Evolutionary conservation across 2,329 filamentous ascomycete species (phyloP).

Genomic region (Dactylellina sp.): DNA sequence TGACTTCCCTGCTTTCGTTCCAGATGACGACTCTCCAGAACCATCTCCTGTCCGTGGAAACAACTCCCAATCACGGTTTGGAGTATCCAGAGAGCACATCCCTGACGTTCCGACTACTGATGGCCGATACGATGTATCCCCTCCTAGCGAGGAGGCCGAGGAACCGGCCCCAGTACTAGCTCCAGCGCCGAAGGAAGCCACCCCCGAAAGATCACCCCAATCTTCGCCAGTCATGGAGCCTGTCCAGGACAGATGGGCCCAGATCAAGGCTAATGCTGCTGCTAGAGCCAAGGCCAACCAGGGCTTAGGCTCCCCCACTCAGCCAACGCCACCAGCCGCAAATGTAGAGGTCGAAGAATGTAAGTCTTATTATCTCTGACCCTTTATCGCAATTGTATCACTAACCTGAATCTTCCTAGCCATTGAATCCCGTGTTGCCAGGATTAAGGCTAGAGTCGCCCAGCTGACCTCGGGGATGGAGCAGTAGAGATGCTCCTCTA

Average conservation of each 20-base stretch:
- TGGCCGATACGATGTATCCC: slow-evolving; percentile 46
- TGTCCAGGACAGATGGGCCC: slow-evolving; percentile 86
- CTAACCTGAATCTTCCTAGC: slow-evolving; percentile 69
- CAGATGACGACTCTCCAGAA: slow-evolving; percentile 67
- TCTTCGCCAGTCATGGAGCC: slow-evolving; percentile 61
- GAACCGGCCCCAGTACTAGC: slow-evolving; percentile 22
- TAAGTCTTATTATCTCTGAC: slow-evolving; percentile 67
- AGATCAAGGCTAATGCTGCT: slow-evolving; percentile 93
- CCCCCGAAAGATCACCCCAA: slow-evolving; percentile 38
- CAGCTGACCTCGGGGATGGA: slow-evolving; percentile 91
- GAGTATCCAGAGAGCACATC: slow-evolving; percentile 32
- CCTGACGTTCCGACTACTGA: slow-evolving; percentile 36
- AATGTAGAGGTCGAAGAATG: slow-evolving; percentile 91
- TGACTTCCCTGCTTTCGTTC: slow-evolving; percentile 81
- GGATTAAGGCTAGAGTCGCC: slow-evolving; percentile 96
- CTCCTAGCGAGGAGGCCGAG: slow-evolving; percentile 42
- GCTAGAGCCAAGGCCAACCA: slow-evolving; percentile 77
- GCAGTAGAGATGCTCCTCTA: slow-evolving; percentile 51
- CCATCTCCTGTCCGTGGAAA: slow-evolving; percentile 64
- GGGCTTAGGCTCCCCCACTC: slow-evolving; percentile 16
- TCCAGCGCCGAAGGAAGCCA: slow-evolving; percentile 9
- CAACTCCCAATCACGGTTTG: slow-evolving; percentile 55
- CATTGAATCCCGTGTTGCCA: slow-evolving; percentile 94
- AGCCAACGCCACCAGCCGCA: slow-evolving; percentile 64
- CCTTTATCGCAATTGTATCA: slow-evolving; percentile 10